Percentiles rank a stretch among this genome's conserved stretches.
Evolutionary conservation across 768 basidiomycete species (phyloP).

Genomic region (Leucosporidium yakuticum): DNA sequence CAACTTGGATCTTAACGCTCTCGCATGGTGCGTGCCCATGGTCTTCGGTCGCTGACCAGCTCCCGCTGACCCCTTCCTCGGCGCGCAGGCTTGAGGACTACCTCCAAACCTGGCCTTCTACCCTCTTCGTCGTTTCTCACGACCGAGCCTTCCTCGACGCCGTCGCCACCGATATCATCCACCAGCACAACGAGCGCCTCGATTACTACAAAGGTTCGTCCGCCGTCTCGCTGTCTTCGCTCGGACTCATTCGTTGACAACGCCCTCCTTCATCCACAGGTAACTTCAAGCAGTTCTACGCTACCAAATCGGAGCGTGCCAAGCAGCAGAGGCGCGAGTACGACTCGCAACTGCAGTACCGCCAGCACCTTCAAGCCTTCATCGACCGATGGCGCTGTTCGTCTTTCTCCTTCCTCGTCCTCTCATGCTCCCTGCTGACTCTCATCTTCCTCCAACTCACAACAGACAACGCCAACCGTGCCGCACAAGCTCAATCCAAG

Average conservation of each 20-base stretch:
- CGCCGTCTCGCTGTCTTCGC: slow-evolving; percentile 31
- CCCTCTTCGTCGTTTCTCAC: slow-evolving; percentile 62
- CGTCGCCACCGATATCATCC: slow-evolving; percentile 96
- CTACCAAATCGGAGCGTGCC: slow-evolving; percentile 92
- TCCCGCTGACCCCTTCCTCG: neutral
- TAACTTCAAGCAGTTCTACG: slow-evolving; percentile 98
- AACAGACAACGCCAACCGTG: slow-evolving; percentile 46
- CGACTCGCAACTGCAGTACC: slow-evolving; percentile 89
- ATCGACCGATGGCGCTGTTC: slow-evolving; percentile 94
- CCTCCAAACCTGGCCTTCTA: slow-evolving; percentile 38
- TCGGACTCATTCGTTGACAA: neutral
- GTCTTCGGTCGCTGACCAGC: neutral
- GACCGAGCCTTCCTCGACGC: slow-evolving; percentile 95
- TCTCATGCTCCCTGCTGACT: neutral
- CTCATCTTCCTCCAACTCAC: neutral
- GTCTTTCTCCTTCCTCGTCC: neutral
- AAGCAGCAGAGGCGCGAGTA: slow-evolving; percentile 81
- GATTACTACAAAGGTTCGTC: slow-evolving; percentile 86
- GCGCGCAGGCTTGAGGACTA: slow-evolving; percentile 36
- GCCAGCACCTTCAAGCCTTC: slow-evolving; percentile 92
- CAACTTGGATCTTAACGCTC: slow-evolving; percentile 94
- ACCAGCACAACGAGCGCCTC: slow-evolving; percentile 79
- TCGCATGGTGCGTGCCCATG: slow-evolving; percentile 66
- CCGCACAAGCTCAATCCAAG: slow-evolving; percentile 76
- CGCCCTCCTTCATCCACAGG: neutral